phyloP scores from a whole-genome alignment of 495 filamentous ascomycete genomes.

The Aspergillus cristatus region DNA sequence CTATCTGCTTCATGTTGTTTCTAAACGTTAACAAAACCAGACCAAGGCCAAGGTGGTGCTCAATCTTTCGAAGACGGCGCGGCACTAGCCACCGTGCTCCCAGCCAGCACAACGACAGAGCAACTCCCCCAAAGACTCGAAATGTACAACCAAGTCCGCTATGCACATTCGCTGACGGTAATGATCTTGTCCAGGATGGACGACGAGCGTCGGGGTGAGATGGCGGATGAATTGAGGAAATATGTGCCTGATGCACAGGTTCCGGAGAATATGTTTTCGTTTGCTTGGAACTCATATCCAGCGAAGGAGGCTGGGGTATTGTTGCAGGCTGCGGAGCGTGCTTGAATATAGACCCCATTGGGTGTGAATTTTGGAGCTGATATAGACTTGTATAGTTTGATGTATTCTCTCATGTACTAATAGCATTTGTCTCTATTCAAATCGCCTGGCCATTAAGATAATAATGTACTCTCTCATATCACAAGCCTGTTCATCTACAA shows the following conservation, averaged over 20 bases:
- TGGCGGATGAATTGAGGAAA: constrained; percentile 10
- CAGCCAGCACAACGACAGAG: constrained; percentile 5
- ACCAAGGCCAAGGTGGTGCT: constrained; percentile 39
- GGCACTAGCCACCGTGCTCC: constrained; percentile 26
- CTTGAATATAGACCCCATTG: too few species aligned
- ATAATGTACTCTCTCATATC: too few species aligned
- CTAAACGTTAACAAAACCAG: constrained; percentile 7
- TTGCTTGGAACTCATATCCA: constrained; percentile 13
- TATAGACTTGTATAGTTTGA: too few species aligned
- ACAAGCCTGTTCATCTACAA: too few species aligned
- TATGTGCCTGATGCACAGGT: constrained; percentile 13
- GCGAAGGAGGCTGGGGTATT: constrained; percentile 1
- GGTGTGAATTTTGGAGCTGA: too few species aligned
- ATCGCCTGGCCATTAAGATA: too few species aligned
- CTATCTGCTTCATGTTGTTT: too few species aligned
- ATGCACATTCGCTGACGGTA: constrained; percentile 14
- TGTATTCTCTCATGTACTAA: too few species aligned
- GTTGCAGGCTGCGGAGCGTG: too few species aligned
- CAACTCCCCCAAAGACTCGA: constrained; percentile 9
- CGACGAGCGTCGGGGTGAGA: constrained; percentile 10
- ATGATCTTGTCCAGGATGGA: constrained; percentile 13
- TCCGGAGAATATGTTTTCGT: constrained; percentile 10
- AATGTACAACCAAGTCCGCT: constrained; percentile 15
- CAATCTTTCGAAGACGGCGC: constrained; percentile 40
- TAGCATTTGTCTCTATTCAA: too few species aligned